A percentile compares a stretch with the other conserved stretches of the same genome.
phyloP scores from a whole-genome alignment of 805 yeast genomes.

The Zygosaccharomyces gambellarensis region DNA sequence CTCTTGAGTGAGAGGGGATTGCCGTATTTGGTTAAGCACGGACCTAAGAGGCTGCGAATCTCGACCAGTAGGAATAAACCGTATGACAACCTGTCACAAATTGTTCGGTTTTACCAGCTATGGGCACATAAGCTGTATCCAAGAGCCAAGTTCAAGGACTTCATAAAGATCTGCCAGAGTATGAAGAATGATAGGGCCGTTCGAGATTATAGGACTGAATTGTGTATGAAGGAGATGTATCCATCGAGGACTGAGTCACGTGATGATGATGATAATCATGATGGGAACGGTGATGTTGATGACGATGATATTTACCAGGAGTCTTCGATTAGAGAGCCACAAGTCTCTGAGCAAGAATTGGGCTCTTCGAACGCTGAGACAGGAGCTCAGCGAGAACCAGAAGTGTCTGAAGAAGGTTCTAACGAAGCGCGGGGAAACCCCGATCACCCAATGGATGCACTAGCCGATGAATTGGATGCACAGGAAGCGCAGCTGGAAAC shows the following conservation, averaged over 20 bases:
- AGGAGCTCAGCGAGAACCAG: background rate
- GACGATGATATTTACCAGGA: conserved; percentile 5
- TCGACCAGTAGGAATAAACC: conserved; percentile 24
- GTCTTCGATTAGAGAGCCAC: conserved; percentile 1
- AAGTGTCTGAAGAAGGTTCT: no score
- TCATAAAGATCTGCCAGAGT: conserved; percentile 48
- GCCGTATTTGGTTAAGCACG: conserved; percentile 43
- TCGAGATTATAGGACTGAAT: conserved; percentile 39
- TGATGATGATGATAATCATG: background rate
- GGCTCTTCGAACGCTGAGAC: background rate
- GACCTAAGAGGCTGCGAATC: conserved; percentile 34
- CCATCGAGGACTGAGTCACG: background rate
- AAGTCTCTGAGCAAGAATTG: conserved; percentile 2
- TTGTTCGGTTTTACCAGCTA: conserved; percentile 56
- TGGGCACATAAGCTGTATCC: conserved; percentile 80
- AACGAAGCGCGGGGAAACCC: no score
- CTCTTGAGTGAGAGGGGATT: conserved; percentile 54
- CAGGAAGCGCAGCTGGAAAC: conserved; percentile 6
- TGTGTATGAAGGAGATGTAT: conserved; percentile 38
- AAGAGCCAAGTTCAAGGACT: conserved; percentile 70
- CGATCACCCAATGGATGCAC: no score
- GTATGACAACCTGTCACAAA: conserved; percentile 27
- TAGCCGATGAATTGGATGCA: background rate
- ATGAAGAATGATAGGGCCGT: conserved; percentile 40
- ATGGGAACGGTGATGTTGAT: background rate